A percentile compares a stretch with the other conserved stretches of the same genome.
phyloP scores from a whole-genome alignment of 1,139 yeast species.

The Meyerozyma sp. region DNA sequence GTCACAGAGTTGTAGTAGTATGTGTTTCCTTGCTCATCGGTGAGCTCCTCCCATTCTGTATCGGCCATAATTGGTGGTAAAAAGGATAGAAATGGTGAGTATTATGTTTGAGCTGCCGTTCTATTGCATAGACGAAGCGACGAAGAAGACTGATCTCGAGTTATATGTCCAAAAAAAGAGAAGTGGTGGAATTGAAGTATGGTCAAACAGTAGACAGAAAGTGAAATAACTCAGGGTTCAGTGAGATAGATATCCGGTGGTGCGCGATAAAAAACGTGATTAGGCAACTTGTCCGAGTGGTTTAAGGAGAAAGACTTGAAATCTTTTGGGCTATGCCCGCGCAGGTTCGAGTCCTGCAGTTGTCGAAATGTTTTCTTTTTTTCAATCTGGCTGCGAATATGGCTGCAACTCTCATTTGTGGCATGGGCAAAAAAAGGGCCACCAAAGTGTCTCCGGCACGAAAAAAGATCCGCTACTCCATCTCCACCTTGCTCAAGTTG shows the following conservation, averaged over 20 bases:
- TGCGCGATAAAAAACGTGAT: not conserved
- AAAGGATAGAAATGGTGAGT: not conserved
- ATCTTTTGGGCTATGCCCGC: slow-evolving; percentile 58
- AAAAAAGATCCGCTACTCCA: not conserved
- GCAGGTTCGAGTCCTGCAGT: slow-evolving; percentile 59
- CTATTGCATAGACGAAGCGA: too few relatives aligned
- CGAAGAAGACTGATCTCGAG: too few relatives aligned
- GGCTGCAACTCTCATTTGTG: not conserved
- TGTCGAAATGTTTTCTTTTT: slow-evolving; percentile 35
- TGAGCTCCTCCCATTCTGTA: slow-evolving; percentile 55
- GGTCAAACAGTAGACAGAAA: too few relatives aligned
- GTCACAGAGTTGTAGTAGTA: slow-evolving; percentile 70
- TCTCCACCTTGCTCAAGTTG: not conserved
- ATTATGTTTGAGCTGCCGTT: not conserved
- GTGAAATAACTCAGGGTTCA: not conserved
- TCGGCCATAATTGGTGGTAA: not conserved
- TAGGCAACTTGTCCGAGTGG: slow-evolving; percentile 54
- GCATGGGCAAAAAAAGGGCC: not conserved
- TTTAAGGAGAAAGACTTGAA: slow-evolving; percentile 55
- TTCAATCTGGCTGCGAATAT: not conserved
- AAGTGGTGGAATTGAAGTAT: too few relatives aligned
- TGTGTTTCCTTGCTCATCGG: slow-evolving; percentile 59
- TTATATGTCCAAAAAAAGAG: too few relatives aligned
- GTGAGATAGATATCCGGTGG: not conserved
- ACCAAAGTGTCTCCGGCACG: not conserved